Conservation (phyloP, 345 rosid genomes). For the Salix viminalis region DNA sequence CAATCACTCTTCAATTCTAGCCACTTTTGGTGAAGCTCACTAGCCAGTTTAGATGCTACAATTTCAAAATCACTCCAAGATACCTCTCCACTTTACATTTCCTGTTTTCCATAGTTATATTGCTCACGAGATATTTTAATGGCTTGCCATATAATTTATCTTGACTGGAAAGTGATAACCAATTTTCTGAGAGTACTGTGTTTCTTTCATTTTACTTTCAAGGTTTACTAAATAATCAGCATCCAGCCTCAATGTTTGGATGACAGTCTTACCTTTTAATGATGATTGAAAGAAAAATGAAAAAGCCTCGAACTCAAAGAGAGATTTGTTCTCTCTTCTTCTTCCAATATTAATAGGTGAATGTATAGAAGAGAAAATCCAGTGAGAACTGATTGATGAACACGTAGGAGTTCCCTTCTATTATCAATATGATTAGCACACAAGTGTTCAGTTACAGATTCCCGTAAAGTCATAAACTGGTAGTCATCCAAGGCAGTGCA, state of each 20-base stretch:
- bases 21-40: background rate
- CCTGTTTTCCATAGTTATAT: background rate
- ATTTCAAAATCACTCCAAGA: background rate
- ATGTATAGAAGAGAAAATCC: background rate
- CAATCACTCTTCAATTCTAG: background rate
- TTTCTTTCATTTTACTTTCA: background rate
- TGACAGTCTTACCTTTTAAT: background rate
- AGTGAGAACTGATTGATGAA: background rate
- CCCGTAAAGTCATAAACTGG: background rate
- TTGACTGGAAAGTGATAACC: background rate
- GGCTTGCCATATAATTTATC: background rate
- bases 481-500: background rate
- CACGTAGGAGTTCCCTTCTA: background rate
- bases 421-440: background rate
- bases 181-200: background rate
- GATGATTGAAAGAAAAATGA: background rate
- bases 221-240: background rate
- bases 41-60: background rate
- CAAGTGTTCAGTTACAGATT: background rate
- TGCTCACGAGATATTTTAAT: background rate
- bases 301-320: background rate
- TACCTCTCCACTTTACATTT: background rate
- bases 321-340: background rate
- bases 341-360: background rate
- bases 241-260: background rate